Conservation (phyloP, 1,139 yeast species). For the Geotrichum phurueaensis region DNA sequence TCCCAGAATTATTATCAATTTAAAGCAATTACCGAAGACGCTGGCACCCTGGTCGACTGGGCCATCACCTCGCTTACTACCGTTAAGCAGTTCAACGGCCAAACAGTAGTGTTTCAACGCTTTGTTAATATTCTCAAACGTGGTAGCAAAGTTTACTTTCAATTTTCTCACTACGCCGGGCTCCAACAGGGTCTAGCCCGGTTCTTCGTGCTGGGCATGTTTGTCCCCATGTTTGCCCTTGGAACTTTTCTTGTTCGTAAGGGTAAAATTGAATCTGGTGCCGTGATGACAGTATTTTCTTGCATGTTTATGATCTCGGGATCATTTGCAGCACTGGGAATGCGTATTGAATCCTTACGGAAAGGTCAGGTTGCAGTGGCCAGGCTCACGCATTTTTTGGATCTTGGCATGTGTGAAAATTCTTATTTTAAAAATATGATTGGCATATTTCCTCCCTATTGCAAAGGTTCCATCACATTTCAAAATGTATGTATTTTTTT, state of each 20-base stretch:
- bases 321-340: constrained; percentile 36
- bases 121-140: constrained; percentile 40
- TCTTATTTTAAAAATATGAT: constrained; percentile 19
- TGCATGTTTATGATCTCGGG: constrained; percentile 69
- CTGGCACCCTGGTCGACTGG: constrained; percentile 68
- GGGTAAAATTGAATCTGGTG: constrained; percentile 48
- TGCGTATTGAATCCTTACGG: constrained; percentile 25
- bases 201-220: constrained; percentile 59
- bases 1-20: constrained; percentile 50
- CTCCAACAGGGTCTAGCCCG: constrained; percentile 56
- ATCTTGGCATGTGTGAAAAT: constrained; percentile 16
- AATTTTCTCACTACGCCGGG: constrained; percentile 46
- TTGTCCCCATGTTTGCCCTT: constrained; percentile 89
- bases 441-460: constrained; percentile 34
- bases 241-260: constrained; percentile 61
- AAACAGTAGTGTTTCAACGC: constrained; percentile 44
- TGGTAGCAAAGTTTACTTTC: constrained; percentile 47
- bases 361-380: constrained; percentile 28
- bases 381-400: constrained; percentile 18
- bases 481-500: constrained; percentile 44
- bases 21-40: constrained; percentile 49
- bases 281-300: constrained; percentile 76
- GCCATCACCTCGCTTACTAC: constrained; percentile 53
- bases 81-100: constrained; percentile 59
- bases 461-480: constrained; percentile 47